Conservation (phyloP, 345 rosid species). For the Kandelia obovata region DNA sequence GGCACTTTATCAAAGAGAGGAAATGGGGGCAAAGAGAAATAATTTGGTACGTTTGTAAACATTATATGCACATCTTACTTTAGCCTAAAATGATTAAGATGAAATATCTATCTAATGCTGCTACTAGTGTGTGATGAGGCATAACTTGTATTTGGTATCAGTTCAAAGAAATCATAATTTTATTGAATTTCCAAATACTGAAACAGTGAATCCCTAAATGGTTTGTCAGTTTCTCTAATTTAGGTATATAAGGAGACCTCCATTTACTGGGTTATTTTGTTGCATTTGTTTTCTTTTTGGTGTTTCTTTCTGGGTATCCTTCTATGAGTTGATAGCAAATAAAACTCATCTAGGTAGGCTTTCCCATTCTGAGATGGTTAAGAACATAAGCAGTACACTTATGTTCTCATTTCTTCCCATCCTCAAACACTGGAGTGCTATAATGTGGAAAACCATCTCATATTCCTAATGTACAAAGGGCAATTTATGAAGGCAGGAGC, state of each 20-base stretch:
- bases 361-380: no score
- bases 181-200: not conserved
- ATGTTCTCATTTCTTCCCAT: not conserved
- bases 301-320: no score
- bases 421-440: not conserved
- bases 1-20: conserved; percentile 68
- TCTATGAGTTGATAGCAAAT: no score
- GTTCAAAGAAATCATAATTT: not conserved
- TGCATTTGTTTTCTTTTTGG: not conserved
- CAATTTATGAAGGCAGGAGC: not conserved
- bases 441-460: not conserved
- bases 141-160: conserved; percentile 1
- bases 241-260: not conserved
- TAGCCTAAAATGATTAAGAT: conserved; percentile 10
- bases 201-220: not conserved
- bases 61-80: conserved; percentile 24
- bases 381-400: not conserved
- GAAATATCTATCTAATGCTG: conserved; percentile 9
- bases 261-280: not conserved
- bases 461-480: not conserved
- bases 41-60: conserved; percentile 58
- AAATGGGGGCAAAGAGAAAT: conserved; percentile 54
- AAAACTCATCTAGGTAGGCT: no score
- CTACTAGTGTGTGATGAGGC: not conserved
- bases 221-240: not conserved